Base-by-base conservation (phyloP, 2,329 filamentous ascomycete species). In the Cercospora citrullina region DNA sequence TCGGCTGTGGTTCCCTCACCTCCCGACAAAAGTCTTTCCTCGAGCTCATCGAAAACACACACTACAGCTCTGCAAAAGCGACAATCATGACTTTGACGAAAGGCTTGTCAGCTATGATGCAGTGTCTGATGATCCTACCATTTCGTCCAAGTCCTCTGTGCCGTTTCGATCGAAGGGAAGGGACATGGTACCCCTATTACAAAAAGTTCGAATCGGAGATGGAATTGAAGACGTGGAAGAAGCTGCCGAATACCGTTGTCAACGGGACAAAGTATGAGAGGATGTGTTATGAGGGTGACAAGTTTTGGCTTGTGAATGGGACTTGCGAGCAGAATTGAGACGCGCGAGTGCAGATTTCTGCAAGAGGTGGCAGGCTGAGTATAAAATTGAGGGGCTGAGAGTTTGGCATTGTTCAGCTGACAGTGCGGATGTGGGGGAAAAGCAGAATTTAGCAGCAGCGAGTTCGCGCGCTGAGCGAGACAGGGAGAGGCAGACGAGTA, bases 111-210 rank as follows among this genome's bases (percentile, higher is more conserved):
- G 48, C 48, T 5, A 51, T 36, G 28, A 39, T 64, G 48, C 48
- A 57, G 8, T 64, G 61, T 28, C 28, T 64, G 28, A 64, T 64
- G 61, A 30, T 64, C 12, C 4, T 31, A 9, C 45, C 45, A 16
- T 42, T 33, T 21, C 48, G 61, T 10, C 61, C 61, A 1, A 57
- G 48, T 23, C 61, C 61, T 3, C n/a, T 26, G 21, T 64, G 61
- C 26, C 28, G 61, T 12, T 58, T 36, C 16, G 61, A 64, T 42
- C 61, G 61, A 10, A 42, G 59, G 23, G 59, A 61, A 28, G 59
- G 36, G 33, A 61, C 59, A 14, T 61, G 59, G 59, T 61, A 61
- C 26, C 59, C 59, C 4, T 42, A 18, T 7, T 26, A 61, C 33
- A 12, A 45, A n/a, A 61, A 61, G 16, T 61, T 61, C n/a, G 59